Evolutionary conservation across 1,139 yeast genomes (phyloP), one percentile per base, ranked within the genome.

Genomic region (Yamadazyma dendronema): DNA sequence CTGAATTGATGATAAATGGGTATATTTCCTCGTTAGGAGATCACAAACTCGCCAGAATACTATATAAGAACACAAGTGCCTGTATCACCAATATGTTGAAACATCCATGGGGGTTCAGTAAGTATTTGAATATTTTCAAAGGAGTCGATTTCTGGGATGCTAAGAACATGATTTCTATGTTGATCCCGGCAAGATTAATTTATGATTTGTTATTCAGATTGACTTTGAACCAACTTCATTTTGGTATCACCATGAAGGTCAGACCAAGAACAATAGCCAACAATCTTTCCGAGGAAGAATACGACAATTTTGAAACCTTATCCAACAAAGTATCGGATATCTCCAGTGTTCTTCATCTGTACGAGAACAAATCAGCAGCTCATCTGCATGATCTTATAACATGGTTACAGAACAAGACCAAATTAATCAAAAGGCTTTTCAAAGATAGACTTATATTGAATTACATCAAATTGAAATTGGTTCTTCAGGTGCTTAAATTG

Each of bases 141-240:
- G 60, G 57, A 3, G 49, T 70, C 14, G 54, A 62, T 42, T 53
- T 63, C 32, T 57, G 61, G 57, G 55, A 59, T 35, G 51, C 65
- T 2, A 51, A 54, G 31, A 64, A 59, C 35, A 53, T 70, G 55
- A 53, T 70, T 4, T 59, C 70, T 1, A 35, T 62, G 48, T 31
- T 65, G n/a, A 49, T 67, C 34, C 74, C 74, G 0, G 28, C 57
- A 6, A 57, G 74, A 35, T 60, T 67, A 57, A 34, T 54, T 0
- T 76, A 77, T 49, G 68, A 61, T 35, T 25, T 67, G 1, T 33
- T 70, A 14, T 71, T 61, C 47, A 56, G 68, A 17, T 36, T 72
- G 14, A 67, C 77, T 0, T 47, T 76, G 33, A 77, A 77, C 48
- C 59, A 72, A 34, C 35, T 63, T 2, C 74, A 76, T 48, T 77